Conservation (phyloP, 352 stramenopile genomes). For the Pythium volutum region DNA sequence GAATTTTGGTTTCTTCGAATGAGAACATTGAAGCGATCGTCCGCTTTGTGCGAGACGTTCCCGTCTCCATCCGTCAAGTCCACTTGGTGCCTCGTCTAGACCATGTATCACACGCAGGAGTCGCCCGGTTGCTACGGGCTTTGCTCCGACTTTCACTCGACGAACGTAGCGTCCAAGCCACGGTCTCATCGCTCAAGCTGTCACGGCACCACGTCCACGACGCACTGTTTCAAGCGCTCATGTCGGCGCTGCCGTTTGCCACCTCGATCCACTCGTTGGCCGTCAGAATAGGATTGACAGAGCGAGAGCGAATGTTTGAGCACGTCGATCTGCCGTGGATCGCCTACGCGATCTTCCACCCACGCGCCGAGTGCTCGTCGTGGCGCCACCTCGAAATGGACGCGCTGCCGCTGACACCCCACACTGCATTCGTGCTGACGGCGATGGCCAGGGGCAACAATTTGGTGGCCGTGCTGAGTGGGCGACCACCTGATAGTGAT, state of each 20-base stretch:
- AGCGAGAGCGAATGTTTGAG: not conserved
- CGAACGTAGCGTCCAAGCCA: not conserved
- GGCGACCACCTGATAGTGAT: not conserved
- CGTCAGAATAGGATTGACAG: too few species aligned
- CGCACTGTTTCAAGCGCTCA: conserved; percentile 2
- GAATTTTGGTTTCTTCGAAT: not conserved
- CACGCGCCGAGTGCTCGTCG: not conserved
- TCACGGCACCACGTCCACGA: not conserved
- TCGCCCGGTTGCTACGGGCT: not conserved
- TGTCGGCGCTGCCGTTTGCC: conserved; percentile 4
- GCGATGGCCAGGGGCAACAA: conserved; percentile 1
- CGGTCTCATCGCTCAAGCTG: not conserved
- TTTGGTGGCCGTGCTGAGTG: not conserved
- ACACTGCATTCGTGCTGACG: not conserved
- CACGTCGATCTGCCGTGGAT: not conserved
- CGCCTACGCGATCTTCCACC: conserved; percentile 7
- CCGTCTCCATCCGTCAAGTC: not conserved
- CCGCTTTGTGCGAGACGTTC: not conserved
- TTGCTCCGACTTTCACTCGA: not conserved
- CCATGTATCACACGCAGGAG: not conserved
- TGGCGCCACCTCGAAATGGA: not conserved
- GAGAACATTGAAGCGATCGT: not conserved
- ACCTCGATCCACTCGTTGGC: not conserved
- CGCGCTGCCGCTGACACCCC: not conserved
- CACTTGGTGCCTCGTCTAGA: not conserved